phyloP scores from a whole-genome alignment of 495 filamentous ascomycete genomes.

The Alectoria sarmentosa region DNA sequence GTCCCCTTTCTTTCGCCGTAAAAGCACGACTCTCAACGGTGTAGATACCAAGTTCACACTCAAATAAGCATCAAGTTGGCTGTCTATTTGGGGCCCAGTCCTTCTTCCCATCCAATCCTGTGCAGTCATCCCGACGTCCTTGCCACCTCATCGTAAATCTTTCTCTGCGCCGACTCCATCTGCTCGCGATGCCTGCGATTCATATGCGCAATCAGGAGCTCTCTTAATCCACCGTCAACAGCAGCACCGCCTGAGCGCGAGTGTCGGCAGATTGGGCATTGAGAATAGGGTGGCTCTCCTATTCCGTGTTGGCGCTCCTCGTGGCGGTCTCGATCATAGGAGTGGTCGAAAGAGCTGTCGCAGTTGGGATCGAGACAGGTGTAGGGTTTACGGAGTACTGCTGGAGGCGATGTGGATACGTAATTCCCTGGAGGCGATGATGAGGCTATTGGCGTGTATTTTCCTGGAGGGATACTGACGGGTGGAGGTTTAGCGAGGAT shows the following conservation, averaged over 20 bases:
- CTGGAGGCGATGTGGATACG: background rate
- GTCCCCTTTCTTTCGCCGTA: no score
- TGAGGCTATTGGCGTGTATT: background rate
- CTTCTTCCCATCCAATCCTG: no score
- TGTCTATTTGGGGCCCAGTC: no score
- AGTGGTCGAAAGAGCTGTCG: background rate
- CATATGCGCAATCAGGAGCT: background rate
- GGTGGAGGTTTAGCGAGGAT: background rate
- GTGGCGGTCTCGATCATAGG: slow-evolving; percentile 1
- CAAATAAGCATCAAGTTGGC: no score
- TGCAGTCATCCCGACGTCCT: no score
- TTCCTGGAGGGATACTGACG: background rate
- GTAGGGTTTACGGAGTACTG: background rate
- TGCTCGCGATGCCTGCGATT: background rate
- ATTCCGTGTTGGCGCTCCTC: background rate
- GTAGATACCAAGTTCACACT: no score
- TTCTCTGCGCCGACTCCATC: no score
- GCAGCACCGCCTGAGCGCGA: background rate
- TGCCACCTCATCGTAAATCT: no score
- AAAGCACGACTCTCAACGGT: no score
- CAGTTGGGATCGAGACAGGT: background rate
- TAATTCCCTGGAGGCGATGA: no score
- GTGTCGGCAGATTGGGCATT: background rate
- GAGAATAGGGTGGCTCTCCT: background rate
- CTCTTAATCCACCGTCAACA: background rate